Conservation (phyloP, 148 eudicot genomes). For the Oxyria digyna region DNA sequence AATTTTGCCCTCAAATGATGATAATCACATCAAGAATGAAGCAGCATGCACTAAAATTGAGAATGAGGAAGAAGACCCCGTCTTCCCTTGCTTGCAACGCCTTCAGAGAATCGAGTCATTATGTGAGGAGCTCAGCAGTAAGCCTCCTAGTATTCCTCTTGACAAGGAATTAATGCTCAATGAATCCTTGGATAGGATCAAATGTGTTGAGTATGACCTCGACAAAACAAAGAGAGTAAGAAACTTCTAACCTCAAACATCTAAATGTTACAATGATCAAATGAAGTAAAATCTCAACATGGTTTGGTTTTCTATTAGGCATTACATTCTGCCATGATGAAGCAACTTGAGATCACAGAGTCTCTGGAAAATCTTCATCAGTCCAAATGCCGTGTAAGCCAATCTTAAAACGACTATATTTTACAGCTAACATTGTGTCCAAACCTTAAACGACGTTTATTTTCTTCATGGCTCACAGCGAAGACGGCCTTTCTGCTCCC, state of each 20-base stretch:
- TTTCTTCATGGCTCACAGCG: background rate
- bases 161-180: constrained; percentile 63
- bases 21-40: constrained; percentile 15
- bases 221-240: constrained; percentile 64
- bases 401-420: background rate
- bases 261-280: background rate
- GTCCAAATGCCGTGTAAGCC: constrained; percentile 48
- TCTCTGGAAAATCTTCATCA: constrained; percentile 37
- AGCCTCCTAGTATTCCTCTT: constrained; percentile 45
- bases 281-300: background rate
- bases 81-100: constrained; percentile 46
- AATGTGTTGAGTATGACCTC: constrained; percentile 58
- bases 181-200: constrained; percentile 58
- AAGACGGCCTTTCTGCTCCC: constrained; percentile 8
- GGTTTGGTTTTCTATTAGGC: constrained; percentile 24
- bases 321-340: constrained; percentile 44
- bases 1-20: constrained; percentile 30
- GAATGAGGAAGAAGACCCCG: constrained; percentile 10
- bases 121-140: constrained; percentile 46
- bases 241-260: background rate
- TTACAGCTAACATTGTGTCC: background rate
- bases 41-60: constrained; percentile 18
- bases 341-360: constrained; percentile 51
- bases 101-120: constrained; percentile 43
- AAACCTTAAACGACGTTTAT: too few relatives aligned